Conservation (phyloP, 768 basidiomycete genomes). For the Tylopilus intermedius region DNA sequence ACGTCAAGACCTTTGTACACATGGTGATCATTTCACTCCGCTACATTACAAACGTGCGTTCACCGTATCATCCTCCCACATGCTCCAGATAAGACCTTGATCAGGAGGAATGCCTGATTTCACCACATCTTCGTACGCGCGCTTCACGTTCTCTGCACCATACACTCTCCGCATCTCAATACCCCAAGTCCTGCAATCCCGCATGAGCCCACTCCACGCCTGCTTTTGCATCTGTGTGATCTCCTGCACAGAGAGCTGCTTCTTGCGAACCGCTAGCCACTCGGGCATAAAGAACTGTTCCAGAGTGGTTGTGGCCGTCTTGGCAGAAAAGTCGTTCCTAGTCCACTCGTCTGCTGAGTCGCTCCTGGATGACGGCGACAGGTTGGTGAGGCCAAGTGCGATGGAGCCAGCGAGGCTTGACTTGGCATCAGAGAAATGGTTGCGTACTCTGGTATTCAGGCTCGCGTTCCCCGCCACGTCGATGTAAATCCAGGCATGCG, state of each 20-base stretch:
- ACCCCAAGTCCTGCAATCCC: slow-evolving; percentile 48
- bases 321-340: slow-evolving; percentile 31
- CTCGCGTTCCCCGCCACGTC: slow-evolving; percentile 58
- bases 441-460: slow-evolving; percentile 43
- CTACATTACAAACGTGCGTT: slow-evolving; percentile 10
- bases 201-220: slow-evolving; percentile 60
- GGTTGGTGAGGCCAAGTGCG: slow-evolving; percentile 52
- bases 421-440: slow-evolving; percentile 31
- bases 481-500: slow-evolving; percentile 50
- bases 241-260: slow-evolving; percentile 41
- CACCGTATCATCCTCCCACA: slow-evolving; percentile 45
- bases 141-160: slow-evolving; percentile 45
- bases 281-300: slow-evolving; percentile 68
- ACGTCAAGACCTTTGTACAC: not conserved
- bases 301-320: slow-evolving; percentile 14
- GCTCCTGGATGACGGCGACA: slow-evolving; percentile 41
- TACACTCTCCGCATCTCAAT: slow-evolving; percentile 45
- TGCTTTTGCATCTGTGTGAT: slow-evolving; percentile 47
- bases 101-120: slow-evolving; percentile 48
- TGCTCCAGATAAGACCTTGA: slow-evolving; percentile 57
- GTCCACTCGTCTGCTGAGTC: slow-evolving; percentile 35
- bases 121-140: slow-evolving; percentile 44
- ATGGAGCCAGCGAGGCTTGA: slow-evolving; percentile 38
- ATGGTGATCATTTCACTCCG: not conserved
- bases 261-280: slow-evolving; percentile 55